phyloP scores from a whole-genome alignment of 371 early-diverging fungal genomes.

The Mortierella polycephala region DNA sequence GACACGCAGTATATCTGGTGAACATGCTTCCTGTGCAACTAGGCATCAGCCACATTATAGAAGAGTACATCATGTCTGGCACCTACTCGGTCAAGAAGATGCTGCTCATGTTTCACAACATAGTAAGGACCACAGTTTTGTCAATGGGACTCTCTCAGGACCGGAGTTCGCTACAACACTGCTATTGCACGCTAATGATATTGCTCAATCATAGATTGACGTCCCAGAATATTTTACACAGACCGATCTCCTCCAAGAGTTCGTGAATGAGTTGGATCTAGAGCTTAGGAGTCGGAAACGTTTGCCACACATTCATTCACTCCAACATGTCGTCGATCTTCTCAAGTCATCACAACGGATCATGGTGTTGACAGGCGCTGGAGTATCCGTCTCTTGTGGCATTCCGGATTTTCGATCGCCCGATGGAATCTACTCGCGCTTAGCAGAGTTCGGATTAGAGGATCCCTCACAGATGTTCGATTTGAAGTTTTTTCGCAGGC shows the following conservation, averaged over 20 bases:
- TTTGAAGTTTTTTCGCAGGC: constrained; percentile 83
- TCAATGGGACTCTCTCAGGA: neutral
- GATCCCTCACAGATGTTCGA: constrained; percentile 95
- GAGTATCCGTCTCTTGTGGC: constrained; percentile 94
- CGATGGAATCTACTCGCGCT: constrained; percentile 93
- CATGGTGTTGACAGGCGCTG: constrained; percentile 94
- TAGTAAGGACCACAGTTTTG: neutral
- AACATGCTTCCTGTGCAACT: neutral
- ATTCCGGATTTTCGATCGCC: constrained; percentile 99
- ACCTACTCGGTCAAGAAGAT: constrained; percentile 25
- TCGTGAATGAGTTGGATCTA: constrained; percentile 62
- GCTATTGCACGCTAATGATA: neutral
- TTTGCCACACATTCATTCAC: constrained; percentile 68
- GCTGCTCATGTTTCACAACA: constrained; percentile 22
- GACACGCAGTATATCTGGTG: neutral
- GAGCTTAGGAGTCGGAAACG: constrained; percentile 69
- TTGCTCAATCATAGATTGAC: constrained; percentile 1
- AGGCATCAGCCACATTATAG: constrained; percentile 31
- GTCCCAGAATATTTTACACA: constrained; percentile 24
- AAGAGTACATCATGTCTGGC: constrained; percentile 22
- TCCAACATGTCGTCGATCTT: constrained; percentile 80
- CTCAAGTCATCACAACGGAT: constrained; percentile 76
- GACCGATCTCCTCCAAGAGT: constrained; percentile 61
- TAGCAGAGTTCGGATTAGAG: constrained; percentile 78
- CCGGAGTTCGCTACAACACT: neutral